phyloP scores from a whole-genome alignment of 2,329 filamentous ascomycete genomes.

The Hypoxylon sp. region DNA sequence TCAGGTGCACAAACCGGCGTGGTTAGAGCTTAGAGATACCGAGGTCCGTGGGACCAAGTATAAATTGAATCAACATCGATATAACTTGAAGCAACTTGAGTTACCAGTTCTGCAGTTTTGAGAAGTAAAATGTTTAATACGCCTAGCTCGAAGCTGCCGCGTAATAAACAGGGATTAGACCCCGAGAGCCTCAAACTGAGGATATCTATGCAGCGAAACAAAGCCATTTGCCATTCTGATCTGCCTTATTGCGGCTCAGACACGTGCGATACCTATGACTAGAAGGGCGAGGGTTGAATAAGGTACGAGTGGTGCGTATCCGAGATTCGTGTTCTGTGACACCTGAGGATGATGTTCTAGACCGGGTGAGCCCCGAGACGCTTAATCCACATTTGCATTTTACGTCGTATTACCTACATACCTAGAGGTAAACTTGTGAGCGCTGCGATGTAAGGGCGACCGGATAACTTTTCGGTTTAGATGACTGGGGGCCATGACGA shows the following conservation, averaged over 20 bases:
- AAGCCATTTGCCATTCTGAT: slow-evolving; percentile 8
- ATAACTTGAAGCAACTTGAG: background rate
- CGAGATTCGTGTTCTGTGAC: slow-evolving; percentile 4
- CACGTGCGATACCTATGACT: slow-evolving; percentile 6
- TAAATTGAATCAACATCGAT: background rate
- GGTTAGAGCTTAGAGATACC: background rate
- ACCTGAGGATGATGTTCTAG: slow-evolving; percentile 17
- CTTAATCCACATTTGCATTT: slow-evolving; percentile 4
- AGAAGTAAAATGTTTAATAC: background rate
- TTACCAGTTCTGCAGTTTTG: slow-evolving; percentile 1
- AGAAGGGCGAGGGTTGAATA: slow-evolving; percentile 2
- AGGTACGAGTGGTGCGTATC: slow-evolving; percentile 1
- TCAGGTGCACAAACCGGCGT: background rate
- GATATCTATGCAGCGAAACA: background rate
- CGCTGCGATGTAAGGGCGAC: slow-evolving; percentile 12
- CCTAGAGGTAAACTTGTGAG: slow-evolving; percentile 9
- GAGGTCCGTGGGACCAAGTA: background rate
- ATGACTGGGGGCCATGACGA: slow-evolving; percentile 27
- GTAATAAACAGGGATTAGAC: slow-evolving; percentile 19
- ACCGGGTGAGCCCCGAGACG: slow-evolving; percentile 4
- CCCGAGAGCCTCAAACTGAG: slow-evolving; percentile 13
- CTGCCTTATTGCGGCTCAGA: slow-evolving; percentile 34
- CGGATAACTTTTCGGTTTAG: slow-evolving; percentile 12
- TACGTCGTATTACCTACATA: slow-evolving; percentile 17
- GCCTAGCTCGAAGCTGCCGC: slow-evolving; percentile 7